phyloP scores from a whole-genome alignment of 2,329 filamentous ascomycete species.

The Colletotrichum magnum region DNA sequence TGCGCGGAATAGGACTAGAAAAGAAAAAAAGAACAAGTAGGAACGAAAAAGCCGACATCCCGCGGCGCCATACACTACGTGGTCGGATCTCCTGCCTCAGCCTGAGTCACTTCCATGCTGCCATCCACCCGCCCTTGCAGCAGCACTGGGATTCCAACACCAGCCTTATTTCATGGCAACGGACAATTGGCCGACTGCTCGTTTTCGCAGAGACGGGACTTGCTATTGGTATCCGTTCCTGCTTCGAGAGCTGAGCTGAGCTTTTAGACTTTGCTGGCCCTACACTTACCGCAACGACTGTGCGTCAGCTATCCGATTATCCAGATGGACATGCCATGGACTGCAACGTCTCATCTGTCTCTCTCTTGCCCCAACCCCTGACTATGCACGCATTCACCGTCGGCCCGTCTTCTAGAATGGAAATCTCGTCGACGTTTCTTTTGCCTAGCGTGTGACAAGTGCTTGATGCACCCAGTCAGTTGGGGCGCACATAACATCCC shows the following conservation, averaged over 20 bases:
- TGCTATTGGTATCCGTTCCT: not conserved
- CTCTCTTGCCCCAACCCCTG: not conserved
- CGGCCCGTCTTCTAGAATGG: conserved; percentile 38
- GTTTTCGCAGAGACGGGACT: conserved; percentile 1
- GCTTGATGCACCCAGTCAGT: conserved; percentile 10
- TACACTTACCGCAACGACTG: conserved; percentile 24
- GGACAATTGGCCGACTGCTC: not conserved
- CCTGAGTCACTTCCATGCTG: not conserved
- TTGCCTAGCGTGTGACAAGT: conserved; percentile 8
- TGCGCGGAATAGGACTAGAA: no score
- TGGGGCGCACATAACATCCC: not conserved
- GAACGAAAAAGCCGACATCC: no score
- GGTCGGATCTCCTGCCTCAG: not conserved
- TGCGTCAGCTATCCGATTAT: conserved; percentile 16
- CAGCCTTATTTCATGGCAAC: conserved; percentile 24
- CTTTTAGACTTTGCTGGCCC: conserved; percentile 18
- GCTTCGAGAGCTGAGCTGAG: conserved; percentile 8
- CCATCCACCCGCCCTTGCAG: conserved; percentile 8
- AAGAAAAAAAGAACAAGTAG: no score
- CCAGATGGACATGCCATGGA: conserved; percentile 24
- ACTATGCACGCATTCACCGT: not conserved
- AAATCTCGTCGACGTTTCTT: conserved; percentile 3
- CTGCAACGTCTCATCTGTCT: conserved; percentile 20
- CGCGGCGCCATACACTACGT: not conserved
- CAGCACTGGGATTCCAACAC: conserved; percentile 7